Conservation (phyloP, 2,329 filamentous ascomycete species). For the Aureobasidium mangrovei region DNA sequence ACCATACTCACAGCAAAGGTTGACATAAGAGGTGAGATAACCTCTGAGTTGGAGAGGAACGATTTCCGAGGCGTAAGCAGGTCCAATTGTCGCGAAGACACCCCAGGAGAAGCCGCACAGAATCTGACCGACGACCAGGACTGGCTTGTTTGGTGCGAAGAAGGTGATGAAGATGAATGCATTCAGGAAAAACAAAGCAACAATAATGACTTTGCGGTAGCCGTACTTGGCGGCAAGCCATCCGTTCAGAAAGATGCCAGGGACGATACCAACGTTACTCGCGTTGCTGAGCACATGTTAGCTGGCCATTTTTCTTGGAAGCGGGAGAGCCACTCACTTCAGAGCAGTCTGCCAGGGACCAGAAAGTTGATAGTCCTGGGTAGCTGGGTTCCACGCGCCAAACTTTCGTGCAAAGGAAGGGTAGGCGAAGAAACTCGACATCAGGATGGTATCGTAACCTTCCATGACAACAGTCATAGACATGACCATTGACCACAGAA, state of each 20-base stretch:
- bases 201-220: slow-evolving; percentile 12
- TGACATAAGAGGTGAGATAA: slow-evolving; percentile 51
- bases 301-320: too few species aligned
- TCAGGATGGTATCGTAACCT: slow-evolving; percentile 55
- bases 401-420: slow-evolving; percentile 6
- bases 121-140: slow-evolving; percentile 7
- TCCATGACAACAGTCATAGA: slow-evolving; percentile 53
- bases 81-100: slow-evolving; percentile 47
- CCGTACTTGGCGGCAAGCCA: slow-evolving; percentile 26
- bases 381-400: slow-evolving; percentile 1
- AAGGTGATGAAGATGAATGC: slow-evolving; percentile 29
- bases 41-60: slow-evolving; percentile 50
- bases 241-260: slow-evolving; percentile 41
- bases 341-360: slow-evolving; percentile 8
- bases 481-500: slow-evolving; percentile 51
- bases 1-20: slow-evolving; percentile 43
- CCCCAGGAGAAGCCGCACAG: slow-evolving; percentile 6
- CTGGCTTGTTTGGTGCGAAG: neutral
- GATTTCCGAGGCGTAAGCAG: slow-evolving; percentile 60
- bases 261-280: slow-evolving; percentile 42
- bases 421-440: slow-evolving; percentile 40
- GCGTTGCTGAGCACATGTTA: slow-evolving; percentile 34
- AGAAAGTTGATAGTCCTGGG: neutral
- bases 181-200: slow-evolving; percentile 6
- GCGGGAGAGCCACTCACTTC: slow-evolving; percentile 42